Conservation (phyloP, 768 basidiomycete species). For the Suillus bovinus region DNA sequence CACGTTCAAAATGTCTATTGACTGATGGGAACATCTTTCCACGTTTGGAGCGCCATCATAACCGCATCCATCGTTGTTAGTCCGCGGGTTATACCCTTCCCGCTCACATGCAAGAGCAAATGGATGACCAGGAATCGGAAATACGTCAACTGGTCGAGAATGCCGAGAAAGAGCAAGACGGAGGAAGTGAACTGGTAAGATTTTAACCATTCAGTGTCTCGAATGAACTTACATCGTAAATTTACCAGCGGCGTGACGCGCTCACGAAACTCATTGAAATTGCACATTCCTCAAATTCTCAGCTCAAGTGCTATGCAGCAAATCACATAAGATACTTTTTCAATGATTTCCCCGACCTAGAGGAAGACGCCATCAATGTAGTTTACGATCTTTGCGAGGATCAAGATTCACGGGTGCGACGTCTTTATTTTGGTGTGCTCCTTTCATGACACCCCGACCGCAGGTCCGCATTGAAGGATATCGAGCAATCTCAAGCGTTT, state of each 20-base stretch:
- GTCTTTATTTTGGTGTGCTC: constrained; percentile 2
- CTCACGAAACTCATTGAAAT: constrained; percentile 55
- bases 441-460: constrained; percentile 2
- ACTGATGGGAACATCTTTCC: constrained; percentile 29
- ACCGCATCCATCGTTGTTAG: neutral
- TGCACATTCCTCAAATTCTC: constrained; percentile 46
- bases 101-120: neutral
- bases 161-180: constrained; percentile 41
- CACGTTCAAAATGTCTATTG: neutral
- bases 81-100: neutral
- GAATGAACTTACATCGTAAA: constrained; percentile 13
- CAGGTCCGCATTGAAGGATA: constrained; percentile 76
- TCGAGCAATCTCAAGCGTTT: constrained; percentile 53
- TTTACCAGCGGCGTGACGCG: constrained; percentile 49
- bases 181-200: constrained; percentile 41
- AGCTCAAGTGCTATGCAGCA: constrained; percentile 58
- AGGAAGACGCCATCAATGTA: constrained; percentile 75
- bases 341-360: constrained; percentile 67
- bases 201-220: neutral
- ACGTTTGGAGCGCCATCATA: neutral
- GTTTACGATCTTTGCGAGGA: constrained; percentile 80
- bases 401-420: constrained; percentile 49
- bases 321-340: constrained; percentile 58
- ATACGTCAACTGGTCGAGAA: constrained; percentile 42
- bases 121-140: constrained; percentile 18